Evolutionary conservation across 1,139 yeast species (phyloP), one percentile per base, ranked within the genome.

Genomic region (Protomyces pachydermus): DNA sequence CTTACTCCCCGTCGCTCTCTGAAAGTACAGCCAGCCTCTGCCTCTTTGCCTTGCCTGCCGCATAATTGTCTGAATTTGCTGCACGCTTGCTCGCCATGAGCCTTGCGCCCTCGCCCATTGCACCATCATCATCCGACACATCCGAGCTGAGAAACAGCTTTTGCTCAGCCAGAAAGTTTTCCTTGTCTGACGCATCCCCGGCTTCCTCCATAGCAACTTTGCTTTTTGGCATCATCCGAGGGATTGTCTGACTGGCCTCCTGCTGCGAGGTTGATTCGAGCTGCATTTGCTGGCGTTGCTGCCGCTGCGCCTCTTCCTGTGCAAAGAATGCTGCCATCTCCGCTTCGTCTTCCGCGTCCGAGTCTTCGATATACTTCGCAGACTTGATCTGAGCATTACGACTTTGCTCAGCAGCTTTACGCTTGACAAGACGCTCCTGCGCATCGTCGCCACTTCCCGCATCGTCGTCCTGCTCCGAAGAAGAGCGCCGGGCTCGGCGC

Each of bases 301-400:
- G 38, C 37, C 53, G 46, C 20, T 50, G 52, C 5, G 62, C 56
- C 39, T 58, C 62, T 4, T 55, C 62, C 23, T 42, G 56, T 12
- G 54, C 53, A 32, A 58, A 58, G 52, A 58, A 51, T n/a, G 64
- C 58, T 25, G 50, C 54, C 34, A 51, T 52, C 5, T 42, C 64
- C 39, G 18, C 64, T 20, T 60, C 64, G 20, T 60, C 58, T 28
- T 65, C 67, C 18, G 66, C 66, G 52, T 66, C 68, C 16, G 68
- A 66, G 46, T 66, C 66, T 35, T 52, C 54, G n/a, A 66, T 60
- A 55, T 61, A 66, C 37, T 61, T 66, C 12, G 65, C 51, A 28
- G 61, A 53, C 34, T 62, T 66, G 54, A 66, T 38, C 16, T 37
- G 55, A 9, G 45, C 54, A n/a, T 48, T 37, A 10, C 64, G 61